Percentiles rank a stretch among this genome's conserved stretches.
phyloP scores from a whole-genome alignment of 225 moss, liverwort and hornwort genomes.

The Pseudoscleropodium purum region DNA sequence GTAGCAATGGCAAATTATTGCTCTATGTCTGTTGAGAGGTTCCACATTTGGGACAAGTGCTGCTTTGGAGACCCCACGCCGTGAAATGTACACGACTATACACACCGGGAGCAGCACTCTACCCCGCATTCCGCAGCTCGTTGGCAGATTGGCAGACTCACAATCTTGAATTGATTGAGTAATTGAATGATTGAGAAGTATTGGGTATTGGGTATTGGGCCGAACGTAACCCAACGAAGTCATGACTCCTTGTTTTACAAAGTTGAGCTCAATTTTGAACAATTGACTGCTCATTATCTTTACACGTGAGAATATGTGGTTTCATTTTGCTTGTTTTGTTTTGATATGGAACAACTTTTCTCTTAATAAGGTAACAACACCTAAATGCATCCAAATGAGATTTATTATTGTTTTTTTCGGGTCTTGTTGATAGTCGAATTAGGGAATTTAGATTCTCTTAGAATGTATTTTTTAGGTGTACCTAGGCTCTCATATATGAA shows the following conservation, averaged over 20 bases:
- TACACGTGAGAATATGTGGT: background rate
- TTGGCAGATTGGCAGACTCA: background rate
- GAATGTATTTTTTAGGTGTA: background rate
- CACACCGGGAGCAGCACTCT: background rate
- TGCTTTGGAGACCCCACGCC: background rate
- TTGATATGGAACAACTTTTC: too few species aligned
- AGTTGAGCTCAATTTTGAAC: background rate
- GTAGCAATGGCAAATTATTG: background rate
- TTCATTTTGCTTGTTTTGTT: background rate
- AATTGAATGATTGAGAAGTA: background rate
- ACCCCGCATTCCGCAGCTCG: background rate
- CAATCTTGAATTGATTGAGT: background rate
- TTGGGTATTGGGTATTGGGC: background rate
- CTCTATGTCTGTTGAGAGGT: background rate
- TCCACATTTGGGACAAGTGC: background rate
- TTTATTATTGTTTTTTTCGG: background rate
- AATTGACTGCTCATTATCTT: background rate
- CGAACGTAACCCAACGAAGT: background rate
- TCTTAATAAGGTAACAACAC: background rate
- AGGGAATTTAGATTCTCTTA: background rate
- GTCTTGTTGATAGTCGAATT: background rate
- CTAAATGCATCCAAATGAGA: background rate
- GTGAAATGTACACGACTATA: background rate
- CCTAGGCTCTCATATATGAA: background rate
- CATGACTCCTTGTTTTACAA: background rate